Evolutionary conservation across 164 flowering plant genomes (phyloP).

Genomic region (Akebia trifoliata): DNA sequence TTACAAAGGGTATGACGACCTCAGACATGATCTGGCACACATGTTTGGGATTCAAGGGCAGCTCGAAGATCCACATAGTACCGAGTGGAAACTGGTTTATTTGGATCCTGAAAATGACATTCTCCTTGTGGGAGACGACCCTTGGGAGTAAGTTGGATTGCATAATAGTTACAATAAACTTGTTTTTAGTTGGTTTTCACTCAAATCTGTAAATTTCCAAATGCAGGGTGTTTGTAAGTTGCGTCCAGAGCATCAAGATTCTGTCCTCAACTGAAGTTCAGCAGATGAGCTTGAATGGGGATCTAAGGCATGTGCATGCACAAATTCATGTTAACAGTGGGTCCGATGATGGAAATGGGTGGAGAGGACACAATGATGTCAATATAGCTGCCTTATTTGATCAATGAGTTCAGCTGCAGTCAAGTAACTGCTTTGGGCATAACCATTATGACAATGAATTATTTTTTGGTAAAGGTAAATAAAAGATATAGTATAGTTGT

Average conservation of each 20-base stretch:
- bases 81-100: constrained; percentile 93
- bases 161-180: too few species aligned
- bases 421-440: neutral
- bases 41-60: constrained; percentile 96
- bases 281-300: constrained; percentile 87
- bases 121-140: constrained; percentile 85
- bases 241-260: too few species aligned
- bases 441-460: too few species aligned
- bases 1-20: constrained; percentile 83
- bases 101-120: constrained; percentile 91
- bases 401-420: constrained; percentile 23
- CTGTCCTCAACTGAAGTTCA: constrained; percentile 85
- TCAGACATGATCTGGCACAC: constrained; percentile 71
- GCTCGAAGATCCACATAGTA: too few species aligned
- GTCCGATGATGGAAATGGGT: constrained; percentile 66
- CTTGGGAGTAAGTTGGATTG: too few species aligned
- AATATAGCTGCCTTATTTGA: constrained; percentile 61
- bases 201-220: neutral
- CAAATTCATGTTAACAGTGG: constrained; percentile 82
- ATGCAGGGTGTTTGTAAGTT: constrained; percentile 81
- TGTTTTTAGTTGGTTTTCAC: too few species aligned
- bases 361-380: constrained; percentile 67
- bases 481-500: too few species aligned
- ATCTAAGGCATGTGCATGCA: constrained; percentile 43
- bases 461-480: too few species aligned